Evolutionary conservation across 2,329 filamentous ascomycete genomes (phyloP).

Genomic region (Diplodia intermedia): DNA sequence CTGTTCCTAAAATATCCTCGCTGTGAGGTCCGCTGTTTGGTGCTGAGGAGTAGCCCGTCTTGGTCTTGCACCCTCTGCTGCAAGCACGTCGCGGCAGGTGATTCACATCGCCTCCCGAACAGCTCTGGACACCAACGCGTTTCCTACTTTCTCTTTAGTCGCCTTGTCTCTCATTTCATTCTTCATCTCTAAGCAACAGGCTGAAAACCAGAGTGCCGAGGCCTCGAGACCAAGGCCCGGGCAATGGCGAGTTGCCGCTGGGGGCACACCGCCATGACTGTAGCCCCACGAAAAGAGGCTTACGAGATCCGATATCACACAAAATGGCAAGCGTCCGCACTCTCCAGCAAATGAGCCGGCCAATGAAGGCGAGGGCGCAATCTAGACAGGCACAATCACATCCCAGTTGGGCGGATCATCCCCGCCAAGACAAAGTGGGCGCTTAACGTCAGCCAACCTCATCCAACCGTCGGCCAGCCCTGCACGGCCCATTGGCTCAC

Average conservation of each 20-base stretch:
- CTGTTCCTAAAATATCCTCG: conserved; percentile 22
- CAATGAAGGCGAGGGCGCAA: neutral
- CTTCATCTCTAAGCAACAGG: too few species aligned
- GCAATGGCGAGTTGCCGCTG: neutral
- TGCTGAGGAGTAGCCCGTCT: neutral
- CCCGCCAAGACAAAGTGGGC: conserved; percentile 22
- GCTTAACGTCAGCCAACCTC: conserved; percentile 22
- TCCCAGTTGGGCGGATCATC: conserved; percentile 23
- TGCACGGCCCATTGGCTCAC: conserved; percentile 13
- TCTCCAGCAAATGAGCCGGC: neutral
- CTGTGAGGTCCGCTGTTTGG: neutral
- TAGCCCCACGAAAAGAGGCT: conserved; percentile 24
- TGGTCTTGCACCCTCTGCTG: neutral
- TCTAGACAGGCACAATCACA: conserved; percentile 19
- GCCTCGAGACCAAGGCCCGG: neutral
- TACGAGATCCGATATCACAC: conserved; percentile 23
- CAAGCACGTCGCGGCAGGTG: neutral
- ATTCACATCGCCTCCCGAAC: neutral
- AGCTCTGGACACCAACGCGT: neutral
- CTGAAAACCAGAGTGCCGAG: neutral
- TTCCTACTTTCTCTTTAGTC: neutral
- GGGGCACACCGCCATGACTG: conserved; percentile 9
- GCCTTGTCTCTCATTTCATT: neutral
- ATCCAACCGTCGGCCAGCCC: conserved; percentile 13
- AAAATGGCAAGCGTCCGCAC: neutral